Conservation (phyloP, 306 rosid genomes). For the Acacia confusa region DNA sequence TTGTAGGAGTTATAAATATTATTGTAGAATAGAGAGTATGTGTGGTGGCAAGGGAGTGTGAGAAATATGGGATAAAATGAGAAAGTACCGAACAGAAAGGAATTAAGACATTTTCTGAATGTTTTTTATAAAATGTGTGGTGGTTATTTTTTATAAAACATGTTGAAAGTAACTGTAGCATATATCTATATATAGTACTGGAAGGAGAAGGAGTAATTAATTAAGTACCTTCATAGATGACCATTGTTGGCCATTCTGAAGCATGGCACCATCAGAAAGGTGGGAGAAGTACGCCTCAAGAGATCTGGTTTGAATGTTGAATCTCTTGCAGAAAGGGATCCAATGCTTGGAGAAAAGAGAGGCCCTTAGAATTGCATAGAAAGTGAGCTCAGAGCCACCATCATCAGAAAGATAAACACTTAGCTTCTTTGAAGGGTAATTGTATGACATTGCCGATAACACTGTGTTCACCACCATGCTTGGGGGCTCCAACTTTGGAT, state of each 20-base stretch:
- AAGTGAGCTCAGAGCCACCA: conserved; percentile 66
- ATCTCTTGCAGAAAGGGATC: conserved; percentile 64
- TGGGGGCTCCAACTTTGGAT: conserved; percentile 72
- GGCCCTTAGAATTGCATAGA: conserved; percentile 63
- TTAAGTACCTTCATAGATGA: conserved; percentile 44
- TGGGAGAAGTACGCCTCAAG: conserved; percentile 56
- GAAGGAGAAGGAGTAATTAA: too few relatives aligned
- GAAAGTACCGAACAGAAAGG: too few relatives aligned
- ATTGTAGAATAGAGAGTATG: too few relatives aligned
- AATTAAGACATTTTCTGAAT: too few relatives aligned
- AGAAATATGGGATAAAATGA: too few relatives aligned
- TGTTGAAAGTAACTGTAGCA: too few relatives aligned
- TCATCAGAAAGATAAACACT: conserved; percentile 71
- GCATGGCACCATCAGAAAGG: not conserved
- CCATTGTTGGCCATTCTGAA: conserved; percentile 36
- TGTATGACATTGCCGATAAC: conserved; percentile 52
- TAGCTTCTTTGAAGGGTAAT: conserved; percentile 60
- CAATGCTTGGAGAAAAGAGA: conserved; percentile 57
- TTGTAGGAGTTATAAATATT: too few relatives aligned
- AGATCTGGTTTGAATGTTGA: conserved; percentile 58
- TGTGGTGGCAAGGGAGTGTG: too few relatives aligned
- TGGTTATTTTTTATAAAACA: too few relatives aligned
- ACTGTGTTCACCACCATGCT: conserved; percentile 63
- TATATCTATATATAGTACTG: too few relatives aligned
- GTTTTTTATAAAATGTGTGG: too few relatives aligned